A percentile compares a stretch with the other conserved stretches of the same genome.
phyloP scores from a whole-genome alignment of 2,329 filamentous ascomycete species.

The Clonostachys sp. region DNA sequence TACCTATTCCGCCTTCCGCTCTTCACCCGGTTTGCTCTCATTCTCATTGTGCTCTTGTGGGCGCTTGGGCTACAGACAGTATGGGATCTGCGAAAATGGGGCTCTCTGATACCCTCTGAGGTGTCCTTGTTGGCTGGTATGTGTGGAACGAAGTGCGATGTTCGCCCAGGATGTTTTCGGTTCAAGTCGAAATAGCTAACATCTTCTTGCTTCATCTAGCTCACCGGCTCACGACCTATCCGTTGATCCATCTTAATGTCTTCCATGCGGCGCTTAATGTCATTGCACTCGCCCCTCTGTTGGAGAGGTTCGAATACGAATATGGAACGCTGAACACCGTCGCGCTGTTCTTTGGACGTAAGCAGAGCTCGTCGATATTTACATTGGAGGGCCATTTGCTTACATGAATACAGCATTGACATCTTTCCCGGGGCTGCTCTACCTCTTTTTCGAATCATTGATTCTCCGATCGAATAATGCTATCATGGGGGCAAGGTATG shows the following conservation, averaged over 20 bases:
- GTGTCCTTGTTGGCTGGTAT: slow-evolving; percentile 67
- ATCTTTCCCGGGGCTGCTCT: slow-evolving; percentile 76
- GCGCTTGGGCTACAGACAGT: slow-evolving; percentile 62
- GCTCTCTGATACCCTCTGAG: slow-evolving; percentile 72
- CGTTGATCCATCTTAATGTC: slow-evolving; percentile 77
- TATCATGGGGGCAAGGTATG: slow-evolving; percentile 77
- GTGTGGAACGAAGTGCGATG: background rate
- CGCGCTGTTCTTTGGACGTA: slow-evolving; percentile 85
- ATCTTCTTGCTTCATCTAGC: slow-evolving; percentile 34
- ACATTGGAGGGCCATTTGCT: background rate
- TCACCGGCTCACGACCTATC: slow-evolving; percentile 90
- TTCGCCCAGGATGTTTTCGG: background rate
- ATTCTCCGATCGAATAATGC: slow-evolving; percentile 67
- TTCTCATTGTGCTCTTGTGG: slow-evolving; percentile 60
- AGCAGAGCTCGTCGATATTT: slow-evolving; percentile 30
- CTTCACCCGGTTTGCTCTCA: slow-evolving; percentile 69
- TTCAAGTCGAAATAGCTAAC: background rate
- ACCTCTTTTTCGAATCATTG: slow-evolving; percentile 72
- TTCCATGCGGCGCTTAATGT: slow-evolving; percentile 79
- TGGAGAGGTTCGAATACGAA: slow-evolving; percentile 91
- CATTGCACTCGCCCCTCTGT: slow-evolving; percentile 74
- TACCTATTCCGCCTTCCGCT: slow-evolving; percentile 84
- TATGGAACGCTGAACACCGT: slow-evolving; percentile 87
- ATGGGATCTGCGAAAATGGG: slow-evolving; percentile 74
- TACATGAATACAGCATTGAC: slow-evolving; percentile 56